Base-by-base conservation (phyloP, 78 protist species). In the Pelomyxa schiedti region DNA sequence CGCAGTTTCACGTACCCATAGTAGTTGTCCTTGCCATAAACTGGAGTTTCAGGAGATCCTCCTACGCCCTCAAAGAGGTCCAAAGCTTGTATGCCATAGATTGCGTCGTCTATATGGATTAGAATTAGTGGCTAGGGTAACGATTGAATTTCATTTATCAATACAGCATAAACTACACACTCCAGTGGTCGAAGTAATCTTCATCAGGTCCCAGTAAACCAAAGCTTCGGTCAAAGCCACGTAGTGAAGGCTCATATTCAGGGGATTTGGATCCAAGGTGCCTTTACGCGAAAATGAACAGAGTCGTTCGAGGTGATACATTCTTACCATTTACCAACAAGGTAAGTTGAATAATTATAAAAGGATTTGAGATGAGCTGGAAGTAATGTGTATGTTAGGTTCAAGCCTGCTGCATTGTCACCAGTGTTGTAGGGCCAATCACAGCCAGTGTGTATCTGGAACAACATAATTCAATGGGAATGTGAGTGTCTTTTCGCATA, bases 261-360 rank as follows among this genome's bases (percentile, higher is more conserved):
- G 7, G 8, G 29, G 8, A 3, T 4, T 72, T 41, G 40, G n/a
- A 8, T 7, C 76, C 76, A 6, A 41, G 8, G 76, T 72, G 76
- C 58, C 58, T 47, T 16, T 24, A 24, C 58, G 58, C 16, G 58
- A 16, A 16, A 16, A 16, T 47, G 32, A 47, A 47, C 32, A 47
- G 58, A 16, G 16, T 16, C 58, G 58, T 16, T 47, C 32, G 32
- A 16, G 16, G 58, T 24, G 58, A 16, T 16, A 47, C 32, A 16
- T 16, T 47, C 32, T 24, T 47, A 47, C 76, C 76, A 72, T 39
- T 72, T 72, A 39, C 76, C 76, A 58, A 72, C 6, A 36, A 43
- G 35, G 8, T 72, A 65, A 9, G 76, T 72, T 36, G 30, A 29
- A 39, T 72, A 72, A n/a, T 64, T 64, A 3, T 66, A 66, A 6